Conservation (phyloP, 306 rosid species). For the Prunus kanzakura region DNA sequence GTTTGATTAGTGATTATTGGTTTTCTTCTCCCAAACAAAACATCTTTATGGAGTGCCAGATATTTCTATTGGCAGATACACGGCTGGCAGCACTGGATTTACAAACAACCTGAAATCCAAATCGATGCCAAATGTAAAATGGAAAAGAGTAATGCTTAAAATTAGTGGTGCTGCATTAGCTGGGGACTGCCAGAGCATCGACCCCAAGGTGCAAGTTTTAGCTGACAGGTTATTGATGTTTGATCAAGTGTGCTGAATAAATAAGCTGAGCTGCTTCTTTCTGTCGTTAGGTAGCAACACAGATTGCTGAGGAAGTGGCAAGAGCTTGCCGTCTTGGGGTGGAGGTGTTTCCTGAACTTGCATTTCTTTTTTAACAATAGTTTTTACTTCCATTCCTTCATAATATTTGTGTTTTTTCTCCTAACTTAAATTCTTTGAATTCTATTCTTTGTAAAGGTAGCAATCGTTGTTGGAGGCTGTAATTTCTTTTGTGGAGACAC, state of each 20-base stretch:
- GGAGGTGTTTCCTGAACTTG: constrained; percentile 26
- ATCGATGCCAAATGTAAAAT: constrained; percentile 31
- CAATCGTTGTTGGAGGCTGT: constrained; percentile 43
- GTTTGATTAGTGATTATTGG: background rate
- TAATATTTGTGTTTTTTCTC: background rate
- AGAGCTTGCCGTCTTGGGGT: constrained; percentile 39
- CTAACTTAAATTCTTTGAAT: background rate
- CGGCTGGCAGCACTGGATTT: constrained; percentile 18
- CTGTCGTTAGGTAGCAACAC: constrained; percentile 45
- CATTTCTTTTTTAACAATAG: background rate
- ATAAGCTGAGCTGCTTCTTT: constrained; percentile 33
- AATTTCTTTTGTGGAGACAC: constrained; percentile 39
- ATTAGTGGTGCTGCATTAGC: constrained; percentile 46
- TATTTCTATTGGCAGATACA: constrained; percentile 28
- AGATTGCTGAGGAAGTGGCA: constrained; percentile 49
- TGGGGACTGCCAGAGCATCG: constrained; percentile 48
- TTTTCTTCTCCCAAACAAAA: background rate
- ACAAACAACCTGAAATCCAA: constrained; percentile 25
- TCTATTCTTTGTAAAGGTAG: constrained; percentile 23
- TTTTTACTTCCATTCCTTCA: background rate
- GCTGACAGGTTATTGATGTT: background rate
- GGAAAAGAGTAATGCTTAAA: constrained; percentile 46
- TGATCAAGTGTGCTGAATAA: background rate
- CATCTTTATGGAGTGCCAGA: constrained; percentile 1
- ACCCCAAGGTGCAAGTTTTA: constrained; percentile 38